Base-by-base conservation (phyloP, 495 filamentous ascomycete genomes). In the Talaromyces proteolyticus region DNA sequence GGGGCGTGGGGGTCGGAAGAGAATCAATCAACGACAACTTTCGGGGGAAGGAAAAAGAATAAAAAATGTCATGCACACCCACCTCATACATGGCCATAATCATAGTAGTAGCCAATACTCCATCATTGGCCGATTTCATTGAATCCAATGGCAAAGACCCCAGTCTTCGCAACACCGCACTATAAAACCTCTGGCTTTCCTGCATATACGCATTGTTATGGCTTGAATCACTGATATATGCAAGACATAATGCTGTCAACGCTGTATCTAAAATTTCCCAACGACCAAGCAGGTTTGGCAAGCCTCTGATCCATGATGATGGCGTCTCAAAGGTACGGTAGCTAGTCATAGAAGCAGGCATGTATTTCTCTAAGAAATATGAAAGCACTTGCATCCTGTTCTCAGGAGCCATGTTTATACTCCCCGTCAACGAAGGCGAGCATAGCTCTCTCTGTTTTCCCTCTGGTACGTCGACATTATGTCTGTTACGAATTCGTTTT, bases 71-170 rank as follows among this genome's bases (percentile, higher is more conserved):
- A 29, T 8, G 29, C 29, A 14, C 14, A 34, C 18, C 7, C 39
- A 49, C 47, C 47, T 49, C 47, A 40, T 49, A 49, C 47, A 49
- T 41, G 36, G 47, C 47, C 47, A 49, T 49, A 2, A 19, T 49
- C 47, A 49, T 49, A 14, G 47, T 49, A n/a, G 36, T 49, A 23
- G 47, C 38, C 8, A 49, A 22, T 6, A 49, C 47, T 12, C 47
- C 47, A 8, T 49, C 29, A 49, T 49, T 49, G 47, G 34, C 14
- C 17, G 37, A 49, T 18, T 49, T 49, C 18, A 49, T 29, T 14
- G 18, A 24, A 24, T 49, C 36, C 20, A 49, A 36, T 14, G 47
- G 19, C 47, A 41, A 23, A 22, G 47, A 49, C 36, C 47, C 17
- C 17, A 49, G 5, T n/a, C 17, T 49, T 18, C 14, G 47, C 8